These are phyloP conservation scores for Agaricus blazei DNA, from an alignment of 768 basidiomycete species.

Conservation along the genomic window DNA sequence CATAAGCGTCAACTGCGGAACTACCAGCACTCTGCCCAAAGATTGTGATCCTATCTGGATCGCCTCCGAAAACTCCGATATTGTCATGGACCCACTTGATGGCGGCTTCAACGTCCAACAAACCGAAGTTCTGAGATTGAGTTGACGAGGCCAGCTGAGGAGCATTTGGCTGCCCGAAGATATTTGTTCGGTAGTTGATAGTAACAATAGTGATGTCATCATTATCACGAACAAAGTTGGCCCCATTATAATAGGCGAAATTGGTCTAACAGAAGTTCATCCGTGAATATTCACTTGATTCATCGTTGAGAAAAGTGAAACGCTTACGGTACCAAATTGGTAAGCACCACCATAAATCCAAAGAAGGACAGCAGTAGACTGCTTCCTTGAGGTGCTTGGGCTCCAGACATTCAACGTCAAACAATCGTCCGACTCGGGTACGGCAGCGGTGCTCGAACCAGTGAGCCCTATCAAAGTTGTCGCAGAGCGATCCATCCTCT, in stretches of 20 bases:
- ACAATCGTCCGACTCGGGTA: slow-evolving; percentile 31
- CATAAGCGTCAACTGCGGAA: slow-evolving; percentile 27
- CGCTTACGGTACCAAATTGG: slow-evolving; percentile 29
- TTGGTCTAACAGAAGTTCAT: slow-evolving; percentile 17
- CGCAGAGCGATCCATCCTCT: slow-evolving; percentile 16
- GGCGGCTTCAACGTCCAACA: slow-evolving; percentile 33
- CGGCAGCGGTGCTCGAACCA: slow-evolving; percentile 19
- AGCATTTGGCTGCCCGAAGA: slow-evolving; percentile 34
- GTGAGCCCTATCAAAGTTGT: slow-evolving; percentile 21
- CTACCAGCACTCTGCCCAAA: slow-evolving; percentile 35
- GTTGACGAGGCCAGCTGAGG: slow-evolving; percentile 26
- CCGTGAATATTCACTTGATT: neutral
- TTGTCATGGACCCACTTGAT: slow-evolving; percentile 42
- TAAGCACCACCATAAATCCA: slow-evolving; percentile 37
- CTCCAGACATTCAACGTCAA: slow-evolving; percentile 35
- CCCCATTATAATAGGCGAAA: slow-evolving; percentile 20
- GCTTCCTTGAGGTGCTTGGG: slow-evolving; percentile 25
- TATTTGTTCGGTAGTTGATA: slow-evolving; percentile 35
- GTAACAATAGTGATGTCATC: slow-evolving; percentile 31
- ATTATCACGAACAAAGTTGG: slow-evolving; percentile 25
- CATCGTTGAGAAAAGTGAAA: neutral
- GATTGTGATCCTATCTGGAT: slow-evolving; percentile 29
- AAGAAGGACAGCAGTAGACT: slow-evolving; percentile 29
- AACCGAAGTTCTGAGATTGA: slow-evolving; percentile 31
- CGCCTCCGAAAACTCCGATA: slow-evolving; percentile 37